Base-by-base conservation (phyloP, 2,329 filamentous ascomycete genomes). In the Sordariomycetes sp. region DNA sequence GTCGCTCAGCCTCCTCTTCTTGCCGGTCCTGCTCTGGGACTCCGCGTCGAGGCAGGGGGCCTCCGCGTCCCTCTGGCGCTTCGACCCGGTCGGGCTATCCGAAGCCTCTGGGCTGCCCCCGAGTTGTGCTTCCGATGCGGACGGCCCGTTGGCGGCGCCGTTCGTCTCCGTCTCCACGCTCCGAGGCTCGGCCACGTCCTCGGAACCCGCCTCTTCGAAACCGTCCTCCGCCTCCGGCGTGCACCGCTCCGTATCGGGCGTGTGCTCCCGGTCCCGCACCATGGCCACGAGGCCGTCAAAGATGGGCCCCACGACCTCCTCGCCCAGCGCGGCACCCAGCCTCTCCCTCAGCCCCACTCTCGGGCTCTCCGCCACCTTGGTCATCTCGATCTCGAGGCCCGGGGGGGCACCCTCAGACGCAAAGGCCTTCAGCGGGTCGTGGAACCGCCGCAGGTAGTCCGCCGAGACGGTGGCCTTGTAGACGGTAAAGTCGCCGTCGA, bases 321-420 rank as follows among this genome's bases (percentile, higher is more conserved):
- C 66, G 8, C 80, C 79, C 0, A 84, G 68, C 3, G 78, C 80
- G 61, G 74, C 74, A 48, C 78, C 79, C 0, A 84, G 70, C 6
- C 80, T 75, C 65, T 83, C 79, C 61, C 76, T 76, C 12, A 84
- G 71, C 7, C 80, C 80, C 0, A 80, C 64, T 6, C 82, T 72
- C 0, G 81, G 81, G 78, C 79, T 83, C 28, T 79, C 71, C 0
- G 77, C 76, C 1, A 83, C 77, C 8, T 72, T 72, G 1, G 71
- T 70, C 64, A 78, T 76, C 37, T 76, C 70, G 22, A 83, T 76
- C 40, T 68, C 68, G 60, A 83, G 67, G 2, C 73, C 72, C 14
- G 65, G 60, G 32, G 16, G 10, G 3, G 16, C 50, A 4, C 65
- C 64, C 2, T 62, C 63, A 2, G 25, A 16, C 46, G n/a, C 24